Evolutionary conservation across 192 early-diverging fungal species (phyloP).

Genomic region (Umbelopsis ramanniana): DNA sequence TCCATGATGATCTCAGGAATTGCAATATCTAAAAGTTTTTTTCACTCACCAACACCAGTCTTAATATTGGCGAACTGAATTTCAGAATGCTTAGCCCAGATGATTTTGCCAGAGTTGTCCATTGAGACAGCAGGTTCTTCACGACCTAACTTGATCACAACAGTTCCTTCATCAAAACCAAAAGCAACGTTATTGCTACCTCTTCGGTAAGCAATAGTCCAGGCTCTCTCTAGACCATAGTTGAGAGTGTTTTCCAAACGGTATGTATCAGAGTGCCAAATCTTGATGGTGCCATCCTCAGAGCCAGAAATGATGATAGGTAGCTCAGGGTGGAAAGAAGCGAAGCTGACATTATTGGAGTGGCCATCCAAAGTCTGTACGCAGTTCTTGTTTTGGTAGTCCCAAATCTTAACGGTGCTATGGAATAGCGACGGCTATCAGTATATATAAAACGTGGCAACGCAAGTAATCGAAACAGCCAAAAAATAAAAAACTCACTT

Average conservation of each 20-base stretch:
- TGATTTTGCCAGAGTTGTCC: conserved; percentile 96
- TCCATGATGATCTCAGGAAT: neutral
- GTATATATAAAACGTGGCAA: neutral
- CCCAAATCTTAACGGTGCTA: conserved; percentile 93
- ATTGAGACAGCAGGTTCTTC: conserved; percentile 97
- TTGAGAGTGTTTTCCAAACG: conserved; percentile 96
- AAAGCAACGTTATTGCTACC: conserved; percentile 92
- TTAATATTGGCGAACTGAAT: conserved; percentile 96
- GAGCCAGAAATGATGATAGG: conserved; percentile 95
- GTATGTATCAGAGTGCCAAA: conserved; percentile 99
- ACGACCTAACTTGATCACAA: conserved; percentile 94
- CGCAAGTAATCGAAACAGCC: neutral
- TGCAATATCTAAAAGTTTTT: too few relatives aligned
- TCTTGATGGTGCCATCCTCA: conserved; percentile 92
- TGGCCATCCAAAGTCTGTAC: conserved; percentile 99
- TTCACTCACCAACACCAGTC: conserved; percentile 59
- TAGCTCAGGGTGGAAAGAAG: conserved; percentile 92
- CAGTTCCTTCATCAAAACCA: conserved; percentile 95
- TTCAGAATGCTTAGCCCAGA: conserved; percentile 97
- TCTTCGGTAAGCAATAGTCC: conserved; percentile 87
- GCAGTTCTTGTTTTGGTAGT: conserved; percentile 99
- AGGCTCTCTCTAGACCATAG: conserved; percentile 97
- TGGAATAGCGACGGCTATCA: neutral
- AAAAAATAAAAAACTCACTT: conserved; percentile 48
- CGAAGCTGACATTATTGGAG: conserved; percentile 89